phyloP scores from a whole-genome alignment of 2,329 filamentous ascomycete genomes.

The Shiraia bambusicola region DNA sequence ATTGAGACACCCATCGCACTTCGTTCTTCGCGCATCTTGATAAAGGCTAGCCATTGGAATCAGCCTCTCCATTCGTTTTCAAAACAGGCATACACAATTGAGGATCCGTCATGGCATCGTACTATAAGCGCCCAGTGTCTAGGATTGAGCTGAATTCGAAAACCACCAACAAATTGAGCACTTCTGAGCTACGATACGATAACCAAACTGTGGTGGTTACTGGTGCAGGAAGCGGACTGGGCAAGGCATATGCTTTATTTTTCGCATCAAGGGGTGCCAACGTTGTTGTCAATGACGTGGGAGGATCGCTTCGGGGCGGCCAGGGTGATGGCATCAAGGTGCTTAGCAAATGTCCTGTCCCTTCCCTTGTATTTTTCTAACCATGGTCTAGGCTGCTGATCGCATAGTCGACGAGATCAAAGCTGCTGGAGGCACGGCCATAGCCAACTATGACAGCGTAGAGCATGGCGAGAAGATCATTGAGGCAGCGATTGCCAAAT shows the following conservation, averaged over 20 bases:
- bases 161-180: too few relatives aligned
- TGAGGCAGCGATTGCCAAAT: constrained; percentile 77
- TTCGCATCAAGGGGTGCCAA: constrained; percentile 90
- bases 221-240: constrained; percentile 79
- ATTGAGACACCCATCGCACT: too few relatives aligned
- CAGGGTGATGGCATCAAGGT: constrained; percentile 70
- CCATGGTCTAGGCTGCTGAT: constrained; percentile 67
- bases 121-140: too few relatives aligned
- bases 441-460: constrained; percentile 96
- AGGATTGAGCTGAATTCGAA: too few relatives aligned
- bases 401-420: constrained; percentile 81
- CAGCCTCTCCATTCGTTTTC: too few relatives aligned
- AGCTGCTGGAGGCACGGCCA: constrained; percentile 86
- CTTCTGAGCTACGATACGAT: constrained; percentile 77
- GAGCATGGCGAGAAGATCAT: constrained; percentile 94
- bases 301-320: constrained; percentile 88
- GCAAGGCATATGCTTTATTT: constrained; percentile 82
- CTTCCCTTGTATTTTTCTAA: too few relatives aligned
- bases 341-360: too few relatives aligned
- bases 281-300: constrained; percentile 95
- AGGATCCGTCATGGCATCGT: too few relatives aligned
- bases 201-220: constrained; percentile 88
- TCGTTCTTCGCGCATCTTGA: too few relatives aligned
- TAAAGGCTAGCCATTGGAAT: too few relatives aligned
- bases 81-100: too few relatives aligned